Percentiles rank a stretch among this genome's conserved stretches.
Evolutionary conservation across 2,329 filamentous ascomycete genomes (phyloP).

Genomic region (Teratosphaeria pseudoeucalypti): DNA sequence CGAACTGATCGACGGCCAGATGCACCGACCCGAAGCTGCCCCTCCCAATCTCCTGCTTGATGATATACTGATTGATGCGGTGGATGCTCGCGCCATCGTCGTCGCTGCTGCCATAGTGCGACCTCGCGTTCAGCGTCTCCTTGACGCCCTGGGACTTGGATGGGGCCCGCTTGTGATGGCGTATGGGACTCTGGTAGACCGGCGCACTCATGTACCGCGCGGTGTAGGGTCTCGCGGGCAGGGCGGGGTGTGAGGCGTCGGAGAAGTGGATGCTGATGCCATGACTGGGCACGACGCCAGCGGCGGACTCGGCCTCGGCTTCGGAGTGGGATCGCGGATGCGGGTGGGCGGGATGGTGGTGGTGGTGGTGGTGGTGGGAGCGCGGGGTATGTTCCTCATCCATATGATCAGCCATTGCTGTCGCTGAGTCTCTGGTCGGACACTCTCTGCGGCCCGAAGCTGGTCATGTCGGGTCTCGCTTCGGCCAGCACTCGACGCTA

Average conservation of each 20-base stretch:
- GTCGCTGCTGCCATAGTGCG: slow-evolving; percentile 76
- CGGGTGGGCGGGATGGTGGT: neutral
- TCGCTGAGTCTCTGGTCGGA: neutral
- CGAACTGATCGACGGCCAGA: slow-evolving; percentile 79
- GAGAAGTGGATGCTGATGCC: slow-evolving; percentile 39
- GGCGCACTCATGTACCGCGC: slow-evolving; percentile 38
- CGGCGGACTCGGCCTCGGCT: slow-evolving; percentile 9
- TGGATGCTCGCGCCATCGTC: slow-evolving; percentile 72
- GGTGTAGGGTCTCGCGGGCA: neutral
- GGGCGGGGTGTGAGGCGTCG: neutral
- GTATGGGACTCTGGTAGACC: slow-evolving; percentile 51
- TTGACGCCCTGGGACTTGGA: slow-evolving; percentile 54
- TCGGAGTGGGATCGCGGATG: slow-evolving; percentile 2
- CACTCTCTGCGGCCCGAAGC: neutral
- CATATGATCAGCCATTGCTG: slow-evolving; percentile 1
- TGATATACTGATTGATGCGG: slow-evolving; percentile 87
- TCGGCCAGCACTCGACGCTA: neutral
- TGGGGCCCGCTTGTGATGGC: slow-evolving; percentile 53
- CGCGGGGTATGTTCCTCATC: neutral
- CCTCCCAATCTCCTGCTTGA: slow-evolving; percentile 90
- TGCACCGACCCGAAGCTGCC: slow-evolving; percentile 94
- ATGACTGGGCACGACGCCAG: slow-evolving; percentile 32
- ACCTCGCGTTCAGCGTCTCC: slow-evolving; percentile 87
- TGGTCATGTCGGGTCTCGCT: neutral
- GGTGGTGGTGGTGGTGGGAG: neutral